These are phyloP conservation scores for Penicillium atrosanguineum DNA, from an alignment of 495 filamentous ascomycete genomes.

Conservation along the genomic window DNA sequence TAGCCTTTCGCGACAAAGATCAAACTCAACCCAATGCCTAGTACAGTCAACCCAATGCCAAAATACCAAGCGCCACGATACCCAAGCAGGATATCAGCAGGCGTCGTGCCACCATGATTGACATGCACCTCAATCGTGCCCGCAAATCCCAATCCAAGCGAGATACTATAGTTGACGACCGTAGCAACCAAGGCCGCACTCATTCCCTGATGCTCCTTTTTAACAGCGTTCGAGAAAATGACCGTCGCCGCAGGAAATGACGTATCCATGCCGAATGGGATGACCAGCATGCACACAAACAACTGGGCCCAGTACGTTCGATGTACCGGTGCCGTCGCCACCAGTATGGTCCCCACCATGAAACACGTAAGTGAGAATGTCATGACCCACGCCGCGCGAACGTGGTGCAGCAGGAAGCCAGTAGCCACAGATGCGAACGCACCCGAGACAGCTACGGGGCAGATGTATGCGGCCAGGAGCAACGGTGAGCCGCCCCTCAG, in stretches of 20 bases:
- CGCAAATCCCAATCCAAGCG: constrained; percentile 46
- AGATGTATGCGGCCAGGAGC: constrained; percentile 43
- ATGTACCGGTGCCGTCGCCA: neutral
- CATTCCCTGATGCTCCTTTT: constrained; percentile 42
- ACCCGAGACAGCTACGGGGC: neutral
- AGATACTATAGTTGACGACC: constrained; percentile 45
- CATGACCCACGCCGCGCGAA: neutral
- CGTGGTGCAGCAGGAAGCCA: neutral
- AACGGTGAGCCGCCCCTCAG: constrained; percentile 47
- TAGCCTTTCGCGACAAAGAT: no score
- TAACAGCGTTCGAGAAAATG: constrained; percentile 39
- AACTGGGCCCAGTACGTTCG: neutral
- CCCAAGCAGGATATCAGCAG: no score
- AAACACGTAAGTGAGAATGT: neutral
- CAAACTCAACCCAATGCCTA: no score
- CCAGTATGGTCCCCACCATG: neutral
- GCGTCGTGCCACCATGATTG: neutral
- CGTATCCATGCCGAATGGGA: constrained; percentile 38
- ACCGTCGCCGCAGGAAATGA: constrained; percentile 48
- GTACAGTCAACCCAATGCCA: no score
- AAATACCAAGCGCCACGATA: no score
- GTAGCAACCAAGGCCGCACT: constrained; percentile 42
- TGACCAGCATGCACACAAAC: neutral
- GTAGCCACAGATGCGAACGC: neutral
- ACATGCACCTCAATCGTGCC: constrained; percentile 34